A percentile compares a stretch with the other conserved stretches of the same genome.
These are phyloP conservation scores for Collybia sordida DNA, from an alignment of 768 basidiomycete species.

Conservation along the genomic window DNA sequence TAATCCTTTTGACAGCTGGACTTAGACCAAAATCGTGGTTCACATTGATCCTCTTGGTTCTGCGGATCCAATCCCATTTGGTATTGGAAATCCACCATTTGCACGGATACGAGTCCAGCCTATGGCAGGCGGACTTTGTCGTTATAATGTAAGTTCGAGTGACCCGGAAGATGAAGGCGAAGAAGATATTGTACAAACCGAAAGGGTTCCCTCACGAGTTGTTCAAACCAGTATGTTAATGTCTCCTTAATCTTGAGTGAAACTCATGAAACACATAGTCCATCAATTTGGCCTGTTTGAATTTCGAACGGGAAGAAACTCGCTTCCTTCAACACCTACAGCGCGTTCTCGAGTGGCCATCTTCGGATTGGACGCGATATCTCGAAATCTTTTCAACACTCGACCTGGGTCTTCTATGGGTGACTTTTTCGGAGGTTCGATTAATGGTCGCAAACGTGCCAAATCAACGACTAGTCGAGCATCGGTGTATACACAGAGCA, in stretches of 20 bases:
- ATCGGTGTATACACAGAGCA: slow-evolving; percentile 71
- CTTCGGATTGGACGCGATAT: slow-evolving; percentile 87
- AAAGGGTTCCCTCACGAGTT: slow-evolving; percentile 70
- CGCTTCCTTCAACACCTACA: slow-evolving; percentile 86
- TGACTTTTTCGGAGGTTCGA: slow-evolving; percentile 76
- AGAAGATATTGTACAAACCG: slow-evolving; percentile 82
- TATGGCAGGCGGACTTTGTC: slow-evolving; percentile 78
- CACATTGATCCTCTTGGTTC: slow-evolving; percentile 78
- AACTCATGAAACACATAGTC: slow-evolving; percentile 39
- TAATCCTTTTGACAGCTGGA: slow-evolving; percentile 2
- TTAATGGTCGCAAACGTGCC: slow-evolving; percentile 64
- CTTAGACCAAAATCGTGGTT: slow-evolving; percentile 82
- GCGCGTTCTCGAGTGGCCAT: slow-evolving; percentile 79
- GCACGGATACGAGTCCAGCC: slow-evolving; percentile 83
- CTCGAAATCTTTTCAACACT: slow-evolving; percentile 80
- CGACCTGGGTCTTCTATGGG: slow-evolving; percentile 67
- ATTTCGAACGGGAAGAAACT: slow-evolving; percentile 71
- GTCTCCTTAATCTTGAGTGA: background rate
- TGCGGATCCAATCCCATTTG: slow-evolving; percentile 79
- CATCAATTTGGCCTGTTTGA: slow-evolving; percentile 90
- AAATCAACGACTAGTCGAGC: slow-evolving; percentile 74
- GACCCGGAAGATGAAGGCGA: slow-evolving; percentile 73
- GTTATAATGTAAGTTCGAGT: slow-evolving; percentile 74
- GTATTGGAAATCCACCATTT: slow-evolving; percentile 66
- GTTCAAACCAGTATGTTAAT: slow-evolving; percentile 73